A percentile compares a stretch with the other conserved stretches of the same genome.
Evolutionary conservation across 345 rosid species (phyloP).

Genomic region (Erodium maritimum): DNA sequence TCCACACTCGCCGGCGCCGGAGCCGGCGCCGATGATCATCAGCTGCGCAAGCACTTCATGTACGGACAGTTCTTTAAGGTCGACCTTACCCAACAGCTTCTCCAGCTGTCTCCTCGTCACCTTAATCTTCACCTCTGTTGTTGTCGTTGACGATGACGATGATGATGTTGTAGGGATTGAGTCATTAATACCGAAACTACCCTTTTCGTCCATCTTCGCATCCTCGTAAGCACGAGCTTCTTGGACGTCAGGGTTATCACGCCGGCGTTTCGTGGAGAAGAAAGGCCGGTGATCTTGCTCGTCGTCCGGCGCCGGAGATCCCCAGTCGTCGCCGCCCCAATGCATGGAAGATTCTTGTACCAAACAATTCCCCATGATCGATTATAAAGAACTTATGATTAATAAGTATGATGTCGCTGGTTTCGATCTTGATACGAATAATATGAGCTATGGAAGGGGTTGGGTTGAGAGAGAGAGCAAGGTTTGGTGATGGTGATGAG

Average conservation of each 20-base stretch:
- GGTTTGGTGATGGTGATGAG: slow-evolving; percentile 2
- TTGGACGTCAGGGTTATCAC: neutral
- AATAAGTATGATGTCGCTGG: no score
- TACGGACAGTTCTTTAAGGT: slow-evolving; percentile 23
- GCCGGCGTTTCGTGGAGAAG: neutral
- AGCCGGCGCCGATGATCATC: slow-evolving; percentile 12
- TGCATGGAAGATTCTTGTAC: slow-evolving; percentile 16
- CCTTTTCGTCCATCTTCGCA: neutral
- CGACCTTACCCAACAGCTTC: slow-evolving; percentile 29
- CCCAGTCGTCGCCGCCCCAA: slow-evolving; percentile 41
- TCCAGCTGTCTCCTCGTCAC: slow-evolving; percentile 32
- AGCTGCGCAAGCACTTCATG: slow-evolving; percentile 29
- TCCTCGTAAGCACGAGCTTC: no score
- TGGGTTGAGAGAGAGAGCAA: slow-evolving; percentile 1
- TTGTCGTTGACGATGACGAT: neutral
- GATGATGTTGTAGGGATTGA: slow-evolving; percentile 3
- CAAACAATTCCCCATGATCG: slow-evolving; percentile 42
- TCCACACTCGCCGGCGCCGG: slow-evolving; percentile 16
- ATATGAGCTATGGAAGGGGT: no score
- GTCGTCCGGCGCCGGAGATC: neutral
- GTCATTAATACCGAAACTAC: neutral
- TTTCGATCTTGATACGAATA: no score
- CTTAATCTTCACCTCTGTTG: slow-evolving; percentile 34
- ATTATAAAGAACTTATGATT: no score
- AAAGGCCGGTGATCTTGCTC: neutral